Percentiles rank a stretch among this genome's conserved stretches.
phyloP scores from a whole-genome alignment of 2,329 filamentous ascomycete genomes.

The Xylaria sp. region DNA sequence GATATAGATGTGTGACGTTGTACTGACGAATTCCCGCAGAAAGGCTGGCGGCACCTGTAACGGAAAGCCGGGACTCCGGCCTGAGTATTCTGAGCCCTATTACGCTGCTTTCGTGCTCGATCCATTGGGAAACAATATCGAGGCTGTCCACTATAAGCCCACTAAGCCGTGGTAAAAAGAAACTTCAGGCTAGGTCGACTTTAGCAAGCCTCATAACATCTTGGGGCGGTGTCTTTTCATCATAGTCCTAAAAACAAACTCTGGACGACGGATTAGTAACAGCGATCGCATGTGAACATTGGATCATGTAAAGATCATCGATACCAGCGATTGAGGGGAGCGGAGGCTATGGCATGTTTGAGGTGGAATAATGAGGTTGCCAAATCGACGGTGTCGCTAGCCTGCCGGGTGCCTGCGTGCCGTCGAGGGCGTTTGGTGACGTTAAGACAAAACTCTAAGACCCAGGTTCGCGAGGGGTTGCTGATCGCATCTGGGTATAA shows the following conservation, averaged over 20 bases:
- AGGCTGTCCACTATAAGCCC: slow-evolving; percentile 33
- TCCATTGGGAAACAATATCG: slow-evolving; percentile 38
- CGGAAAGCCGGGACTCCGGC: slow-evolving; percentile 32
- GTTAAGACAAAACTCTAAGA: slow-evolving; percentile 24
- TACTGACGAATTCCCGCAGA: slow-evolving; percentile 30
- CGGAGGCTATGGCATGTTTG: not conserved
- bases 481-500: not conserved
- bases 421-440: slow-evolving; percentile 27
- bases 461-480: slow-evolving; percentile 5
- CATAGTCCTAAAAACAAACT: slow-evolving; percentile 12
- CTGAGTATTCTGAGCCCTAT: slow-evolving; percentile 26
- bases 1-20: slow-evolving; percentile 21
- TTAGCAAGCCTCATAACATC: not conserved
- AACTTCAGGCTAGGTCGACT: not conserved
- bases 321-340: not conserved
- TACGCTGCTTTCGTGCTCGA: slow-evolving; percentile 40
- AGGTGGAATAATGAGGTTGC: not conserved
- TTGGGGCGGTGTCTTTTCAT: slow-evolving; percentile 14
- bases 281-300: slow-evolving; percentile 21
- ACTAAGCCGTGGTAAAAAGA: slow-evolving; percentile 15
- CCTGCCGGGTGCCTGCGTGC: not conserved
- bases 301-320: slow-evolving; percentile 22
- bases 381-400: slow-evolving; percentile 6
- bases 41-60: slow-evolving; percentile 38
- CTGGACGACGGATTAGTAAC: not conserved